A percentile compares a stretch with the other conserved stretches of the same genome.
These are phyloP conservation scores for Rhizophora apiculata DNA, from an alignment of 345 rosid species.

Conservation along the genomic window DNA sequence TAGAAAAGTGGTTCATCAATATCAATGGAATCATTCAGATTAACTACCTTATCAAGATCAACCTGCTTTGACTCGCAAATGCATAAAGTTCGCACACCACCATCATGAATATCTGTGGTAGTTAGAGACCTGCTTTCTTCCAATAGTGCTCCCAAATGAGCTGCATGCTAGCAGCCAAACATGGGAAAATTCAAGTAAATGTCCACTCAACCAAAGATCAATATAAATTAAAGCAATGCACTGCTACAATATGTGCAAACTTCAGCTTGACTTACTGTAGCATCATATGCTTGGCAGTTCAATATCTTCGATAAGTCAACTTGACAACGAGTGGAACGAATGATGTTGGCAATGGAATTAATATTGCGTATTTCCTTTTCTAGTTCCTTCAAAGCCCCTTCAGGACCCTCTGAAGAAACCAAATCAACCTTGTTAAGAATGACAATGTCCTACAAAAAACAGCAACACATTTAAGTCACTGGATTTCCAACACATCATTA, in stretches of 20 bases:
- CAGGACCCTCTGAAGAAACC: slow-evolving; percentile 51
- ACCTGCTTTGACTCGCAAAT: slow-evolving; percentile 52
- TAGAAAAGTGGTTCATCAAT: too few relatives aligned
- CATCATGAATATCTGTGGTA: slow-evolving; percentile 64
- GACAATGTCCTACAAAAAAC: slow-evolving; percentile 66
- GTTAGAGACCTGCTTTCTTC: slow-evolving; percentile 61
- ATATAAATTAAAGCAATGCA: not conserved
- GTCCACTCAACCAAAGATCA: slow-evolving; percentile 21
- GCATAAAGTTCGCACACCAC: slow-evolving; percentile 70
- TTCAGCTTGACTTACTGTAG: slow-evolving; percentile 51
- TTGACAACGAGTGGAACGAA: slow-evolving; percentile 69
- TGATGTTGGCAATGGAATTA: slow-evolving; percentile 70
- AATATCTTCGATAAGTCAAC: slow-evolving; percentile 73
- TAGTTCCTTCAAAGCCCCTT: slow-evolving; percentile 54
- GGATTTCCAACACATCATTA: not conserved
- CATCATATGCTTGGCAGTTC: slow-evolving; percentile 76
- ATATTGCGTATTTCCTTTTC: slow-evolving; percentile 72
- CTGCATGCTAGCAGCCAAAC: slow-evolving; percentile 43
- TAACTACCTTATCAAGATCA: slow-evolving; percentile 71
- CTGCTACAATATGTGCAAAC: slow-evolving; percentile 1
- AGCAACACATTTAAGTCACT: slow-evolving; percentile 17
- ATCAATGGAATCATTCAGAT: too few relatives aligned
- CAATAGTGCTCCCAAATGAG: slow-evolving; percentile 65
- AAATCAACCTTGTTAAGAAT: slow-evolving; percentile 94
- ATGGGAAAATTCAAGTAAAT: not conserved